phyloP scores from a whole-genome alignment of 2,329 filamentous ascomycete species.

The Cytospora chrysosperma region DNA sequence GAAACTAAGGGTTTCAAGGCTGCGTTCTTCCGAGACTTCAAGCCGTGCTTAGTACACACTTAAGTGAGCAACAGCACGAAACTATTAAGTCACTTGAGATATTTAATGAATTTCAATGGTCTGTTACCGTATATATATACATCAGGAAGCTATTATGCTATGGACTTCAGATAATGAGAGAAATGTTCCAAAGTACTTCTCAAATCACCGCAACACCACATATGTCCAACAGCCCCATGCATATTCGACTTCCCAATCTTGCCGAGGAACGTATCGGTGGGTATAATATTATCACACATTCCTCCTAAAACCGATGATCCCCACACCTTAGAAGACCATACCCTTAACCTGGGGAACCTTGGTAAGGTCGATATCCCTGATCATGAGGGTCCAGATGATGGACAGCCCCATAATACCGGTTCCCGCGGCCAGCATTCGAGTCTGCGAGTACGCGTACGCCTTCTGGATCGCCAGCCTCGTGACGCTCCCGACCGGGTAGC shows the following conservation, averaged over 20 bases:
- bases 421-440: slow-evolving; percentile 45
- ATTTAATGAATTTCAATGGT: neutral
- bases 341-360: slow-evolving; percentile 52
- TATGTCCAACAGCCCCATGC: neutral
- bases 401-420: slow-evolving; percentile 35
- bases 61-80: no score
- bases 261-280: neutral
- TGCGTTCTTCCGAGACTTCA: no score
- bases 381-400: slow-evolving; percentile 42
- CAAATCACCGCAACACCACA: neutral
- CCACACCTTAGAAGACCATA: slow-evolving; percentile 42
- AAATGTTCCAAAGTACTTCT: neutral
- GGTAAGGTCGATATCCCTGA: slow-evolving; percentile 50
- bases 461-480: slow-evolving; percentile 54
- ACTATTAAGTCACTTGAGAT: no score
- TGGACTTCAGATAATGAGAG: no score
- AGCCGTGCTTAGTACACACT: no score
- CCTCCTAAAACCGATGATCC: neutral
- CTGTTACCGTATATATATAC: neutral
- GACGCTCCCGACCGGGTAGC: slow-evolving; percentile 45
- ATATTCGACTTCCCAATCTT: neutral
- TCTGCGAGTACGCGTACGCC: slow-evolving; percentile 55
- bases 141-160: neutral
- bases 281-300: neutral
- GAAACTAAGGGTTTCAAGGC: no score